Percentiles rank a stretch among this genome's conserved stretches.
phyloP scores from a whole-genome alignment of 345 rosid genomes.

The Mallotus nudiflorus region DNA sequence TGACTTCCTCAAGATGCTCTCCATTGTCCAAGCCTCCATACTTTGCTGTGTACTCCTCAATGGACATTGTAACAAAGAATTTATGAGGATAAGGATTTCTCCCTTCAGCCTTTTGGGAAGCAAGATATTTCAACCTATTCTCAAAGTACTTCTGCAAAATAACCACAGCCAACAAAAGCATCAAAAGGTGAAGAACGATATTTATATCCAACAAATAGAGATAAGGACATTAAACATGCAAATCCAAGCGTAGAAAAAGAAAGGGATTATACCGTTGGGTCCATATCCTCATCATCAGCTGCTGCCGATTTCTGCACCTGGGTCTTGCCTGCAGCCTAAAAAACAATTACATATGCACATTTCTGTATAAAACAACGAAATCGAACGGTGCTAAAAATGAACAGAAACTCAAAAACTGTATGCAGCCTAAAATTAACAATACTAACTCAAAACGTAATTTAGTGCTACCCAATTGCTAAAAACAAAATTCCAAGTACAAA shows the following conservation, averaged over 20 bases:
- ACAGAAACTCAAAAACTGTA: not conserved
- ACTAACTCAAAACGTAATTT: too few relatives aligned
- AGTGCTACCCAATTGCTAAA: too few relatives aligned
- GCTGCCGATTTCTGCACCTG: conserved; percentile 28
- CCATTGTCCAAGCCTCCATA: conserved; percentile 61
- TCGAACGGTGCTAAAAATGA: not conserved
- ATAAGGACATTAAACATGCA: not conserved
- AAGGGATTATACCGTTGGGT: conserved; percentile 63
- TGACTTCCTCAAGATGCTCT: conserved; percentile 63
- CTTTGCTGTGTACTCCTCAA: conserved; percentile 57
- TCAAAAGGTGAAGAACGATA: not conserved
- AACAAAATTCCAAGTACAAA: too few relatives aligned
- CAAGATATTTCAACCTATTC: conserved; percentile 72
- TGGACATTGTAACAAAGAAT: conserved; percentile 55
- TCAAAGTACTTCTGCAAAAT: conserved; percentile 81
- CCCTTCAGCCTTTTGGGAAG: conserved; percentile 62
- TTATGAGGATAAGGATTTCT: conserved; percentile 89
- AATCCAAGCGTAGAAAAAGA: not conserved
- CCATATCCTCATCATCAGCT: conserved; percentile 96
- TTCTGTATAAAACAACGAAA: too few relatives aligned
- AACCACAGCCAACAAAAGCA: conserved; percentile 9
- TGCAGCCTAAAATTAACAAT: not conserved
- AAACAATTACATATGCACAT: not conserved
- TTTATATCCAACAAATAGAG: not conserved
- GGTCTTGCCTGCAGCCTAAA: conserved; percentile 47